Percentiles rank a stretch among this genome's conserved stretches.
phyloP scores from a whole-genome alignment of 1,284 basidiomycete species.

The Crucibulum cyathiforme region DNA sequence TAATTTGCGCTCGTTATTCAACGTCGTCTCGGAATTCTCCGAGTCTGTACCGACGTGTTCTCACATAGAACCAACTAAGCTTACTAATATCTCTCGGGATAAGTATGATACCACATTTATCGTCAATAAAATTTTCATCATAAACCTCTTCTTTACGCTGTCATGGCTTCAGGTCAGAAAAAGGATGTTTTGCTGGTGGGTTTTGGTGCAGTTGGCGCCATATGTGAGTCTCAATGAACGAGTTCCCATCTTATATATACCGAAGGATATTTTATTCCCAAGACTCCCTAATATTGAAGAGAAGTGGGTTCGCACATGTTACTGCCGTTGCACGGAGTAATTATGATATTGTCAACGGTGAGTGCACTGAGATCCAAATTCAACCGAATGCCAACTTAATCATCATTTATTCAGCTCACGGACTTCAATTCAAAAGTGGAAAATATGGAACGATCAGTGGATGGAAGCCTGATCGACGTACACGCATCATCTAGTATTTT shows the following conservation, averaged over 20 bases:
- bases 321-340: conserved; percentile 80
- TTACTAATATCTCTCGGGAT: too few relatives aligned
- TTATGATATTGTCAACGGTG: conserved; percentile 63
- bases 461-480: conserved; percentile 71
- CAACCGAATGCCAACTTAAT: not conserved
- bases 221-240: conserved; percentile 48
- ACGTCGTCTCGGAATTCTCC: too few relatives aligned
- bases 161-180: conserved; percentile 2
- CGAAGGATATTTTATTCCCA: not conserved
- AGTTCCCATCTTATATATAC: not conserved
- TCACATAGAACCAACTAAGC: too few relatives aligned
- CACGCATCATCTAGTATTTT: conserved; percentile 21
- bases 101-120: too few relatives aligned
- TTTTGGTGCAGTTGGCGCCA: conserved; percentile 62
- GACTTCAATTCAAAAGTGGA: conserved; percentile 62
- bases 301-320: conserved; percentile 67
- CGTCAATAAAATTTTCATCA: too few relatives aligned
- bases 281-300: conserved; percentile 72
- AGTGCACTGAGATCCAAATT: conserved; percentile 7
- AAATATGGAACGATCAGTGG: conserved; percentile 64
- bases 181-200: conserved; percentile 64
- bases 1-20: too few relatives aligned
- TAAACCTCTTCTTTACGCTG: too few relatives aligned
- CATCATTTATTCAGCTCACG: conserved; percentile 40
- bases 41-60: too few relatives aligned